Evolutionary conservation across 2,329 filamentous ascomycete genomes (phyloP), one percentile per base, ranked within the genome.

Genomic region (Elsinoe necatrix): DNA sequence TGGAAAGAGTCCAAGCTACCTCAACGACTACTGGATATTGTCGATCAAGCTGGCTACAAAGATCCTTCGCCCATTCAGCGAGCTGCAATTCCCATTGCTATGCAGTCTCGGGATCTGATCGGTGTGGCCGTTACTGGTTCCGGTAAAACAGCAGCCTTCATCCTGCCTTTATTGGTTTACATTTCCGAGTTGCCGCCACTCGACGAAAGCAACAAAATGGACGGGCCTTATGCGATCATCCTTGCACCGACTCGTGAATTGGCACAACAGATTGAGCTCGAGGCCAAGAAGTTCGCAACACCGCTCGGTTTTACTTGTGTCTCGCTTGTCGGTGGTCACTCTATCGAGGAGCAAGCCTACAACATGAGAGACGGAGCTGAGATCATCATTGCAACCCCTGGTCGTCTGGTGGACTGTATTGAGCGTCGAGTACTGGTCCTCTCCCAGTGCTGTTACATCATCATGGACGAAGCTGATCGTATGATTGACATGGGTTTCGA

Each of bases 401-500:
- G 93, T 74, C 91, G 93, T 79, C 81, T 98, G 0, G 88, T 97
- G 7, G 93, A 98, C 75, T 97, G 91, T 72, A 93, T 98, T 64
- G 93, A 98, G 71, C 82, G 93, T 16, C 85, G 92, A 31, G 83
- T 97, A 27, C 79, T 97, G 1, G 92, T 98, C 1, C 81, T 97
- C 48, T 85, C 84, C n/a, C 93, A 97, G 72, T 97, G 93, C 72
- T 95, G 91, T 74, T 97, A 97, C 73, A 82, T 97, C 57, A 95
- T 98, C 72, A 96, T 98, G 92, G 93, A 98, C 70, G 93, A 98
- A 80, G 93, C 93, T 35, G 93, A 98, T 73, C 87, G 92, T 56
- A 98, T 98, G 93, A 95, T 98, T 62, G 93, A 98, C 69, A 83
- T 97, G 60, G 93, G 93, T 45, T 98, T 98, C 69, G 93, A 98